phyloP scores from a whole-genome alignment of 1,139 yeast species.

The Pneumocystis canis region DNA sequence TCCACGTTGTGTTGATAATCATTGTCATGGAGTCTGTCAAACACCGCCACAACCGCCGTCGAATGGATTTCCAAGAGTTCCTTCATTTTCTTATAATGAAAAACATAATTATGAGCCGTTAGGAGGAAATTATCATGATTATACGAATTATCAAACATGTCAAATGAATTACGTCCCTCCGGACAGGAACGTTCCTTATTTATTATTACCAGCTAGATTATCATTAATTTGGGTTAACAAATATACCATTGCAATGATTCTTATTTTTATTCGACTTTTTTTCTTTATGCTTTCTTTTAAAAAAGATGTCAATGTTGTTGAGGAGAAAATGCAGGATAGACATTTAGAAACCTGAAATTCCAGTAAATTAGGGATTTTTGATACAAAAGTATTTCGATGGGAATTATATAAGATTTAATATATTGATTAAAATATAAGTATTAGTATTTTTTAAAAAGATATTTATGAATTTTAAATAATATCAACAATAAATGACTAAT shows the following conservation, averaged over 20 bases:
- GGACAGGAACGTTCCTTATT: conserved; percentile 18
- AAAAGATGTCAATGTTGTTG: conserved; percentile 19
- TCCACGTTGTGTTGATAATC: background rate
- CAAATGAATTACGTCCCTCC: background rate
- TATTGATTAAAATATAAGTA: too few relatives aligned
- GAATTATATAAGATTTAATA: too few relatives aligned
- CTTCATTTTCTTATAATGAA: background rate
- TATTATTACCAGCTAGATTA: conserved; percentile 24
- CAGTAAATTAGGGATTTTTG: too few relatives aligned
- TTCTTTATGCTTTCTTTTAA: conserved; percentile 20
- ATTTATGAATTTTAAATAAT: too few relatives aligned
- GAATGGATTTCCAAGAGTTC: background rate
- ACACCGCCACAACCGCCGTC: background rate
- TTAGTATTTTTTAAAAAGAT: too few relatives aligned
- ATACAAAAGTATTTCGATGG: too few relatives aligned
- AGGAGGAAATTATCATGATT: background rate
- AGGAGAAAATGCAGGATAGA: conserved; percentile 18
- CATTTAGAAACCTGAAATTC: too few relatives aligned
- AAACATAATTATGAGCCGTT: background rate
- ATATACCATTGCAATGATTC: conserved; percentile 21
- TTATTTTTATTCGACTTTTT: conserved; percentile 24
- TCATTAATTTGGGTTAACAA: conserved; percentile 25
- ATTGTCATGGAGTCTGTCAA: background rate
- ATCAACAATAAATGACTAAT: too few relatives aligned
- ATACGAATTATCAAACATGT: background rate